Evolutionary conservation across 805 yeast species (phyloP), one percentile per base, ranked within the genome.

Genomic region (Ogataea nonfermentans): DNA sequence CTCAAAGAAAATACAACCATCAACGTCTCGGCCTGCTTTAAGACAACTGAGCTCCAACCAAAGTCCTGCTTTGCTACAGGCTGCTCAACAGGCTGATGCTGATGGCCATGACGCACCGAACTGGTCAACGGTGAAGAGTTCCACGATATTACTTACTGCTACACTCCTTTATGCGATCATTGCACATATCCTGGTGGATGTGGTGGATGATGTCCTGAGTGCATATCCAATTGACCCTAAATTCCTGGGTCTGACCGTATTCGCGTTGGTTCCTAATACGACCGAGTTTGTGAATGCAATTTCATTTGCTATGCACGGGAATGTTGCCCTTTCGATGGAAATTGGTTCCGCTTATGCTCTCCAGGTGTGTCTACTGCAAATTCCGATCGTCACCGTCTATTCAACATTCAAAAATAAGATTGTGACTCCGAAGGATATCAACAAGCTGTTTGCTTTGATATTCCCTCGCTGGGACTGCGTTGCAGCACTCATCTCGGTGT

Each of bases 301-400:
- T 41, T 89, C 96, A 17, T 93, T 93, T 68, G 99, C 99, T 0
- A 79, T 88, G 51, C 80, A 91, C 52, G 99, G 99, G 1, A 93
- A 93, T 51, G 96, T 93, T 39, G 96, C 99, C 0, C 68, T 93
- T 32, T 86, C 96, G 2, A 86, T 93, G 95, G 99, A 93, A 59
- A 93, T 93, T 62, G 99, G 99, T 44, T 81, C 95, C 47, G 99
- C 99, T 0, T 93, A 93, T 59, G 99, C 96, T 0, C 70, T 93
- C 43, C 99, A 93, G 62, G 99, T 93, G 11, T 91, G 96, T 52
- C 68, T 93, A 43, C 71, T 93, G 49, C 99, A 93, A 60, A 86
- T 93, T 32, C 99, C 99, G 1, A 81, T 93, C 2, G 73, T 93
- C 57, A 95, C 89, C 9, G 57, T 91, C 9, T 88, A 76, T 57